Evolutionary conservation across 2,329 filamentous ascomycete species (phyloP).

Genomic region (Xylaria sp.): DNA sequence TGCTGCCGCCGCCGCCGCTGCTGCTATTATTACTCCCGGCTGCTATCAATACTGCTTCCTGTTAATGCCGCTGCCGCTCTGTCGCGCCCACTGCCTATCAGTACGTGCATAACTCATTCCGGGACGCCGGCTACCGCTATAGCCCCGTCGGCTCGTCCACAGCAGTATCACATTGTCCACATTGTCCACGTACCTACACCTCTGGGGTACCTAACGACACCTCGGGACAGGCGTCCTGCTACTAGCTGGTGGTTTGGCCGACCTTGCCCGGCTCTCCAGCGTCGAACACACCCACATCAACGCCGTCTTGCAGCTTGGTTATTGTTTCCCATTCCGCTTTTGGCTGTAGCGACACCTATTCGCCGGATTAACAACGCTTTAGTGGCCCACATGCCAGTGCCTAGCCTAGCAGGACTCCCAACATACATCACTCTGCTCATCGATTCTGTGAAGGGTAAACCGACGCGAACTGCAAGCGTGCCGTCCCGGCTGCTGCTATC

Average conservation of each 20-base stretch:
- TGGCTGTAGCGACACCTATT: constrained; percentile 36
- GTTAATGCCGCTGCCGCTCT: neutral
- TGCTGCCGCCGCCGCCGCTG: neutral
- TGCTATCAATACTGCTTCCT: neutral
- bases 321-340: constrained; percentile 35
- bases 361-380: constrained; percentile 37
- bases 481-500: constrained; percentile 42
- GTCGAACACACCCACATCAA: constrained; percentile 26
- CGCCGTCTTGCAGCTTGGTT: constrained; percentile 34
- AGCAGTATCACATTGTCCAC: constrained; percentile 14
- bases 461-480: constrained; percentile 44
- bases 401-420: constrained; percentile 42
- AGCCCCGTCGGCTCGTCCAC: constrained; percentile 3
- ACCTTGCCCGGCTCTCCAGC: constrained; percentile 12
- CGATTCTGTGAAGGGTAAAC: constrained; percentile 28
- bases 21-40: neutral
- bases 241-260: constrained; percentile 7
- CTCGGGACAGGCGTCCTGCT: constrained; percentile 15
- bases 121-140: constrained; percentile 3
- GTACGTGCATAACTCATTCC: constrained; percentile 6
- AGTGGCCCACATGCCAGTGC: constrained; percentile 43
- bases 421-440: constrained; percentile 27
- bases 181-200: constrained; percentile 5
- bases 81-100: too few species aligned
- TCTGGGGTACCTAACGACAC: constrained; percentile 15